These are phyloP conservation scores for Solanum pimpinellifolium DNA, from an alignment of 257 asterid species.

Conservation along the genomic window DNA sequence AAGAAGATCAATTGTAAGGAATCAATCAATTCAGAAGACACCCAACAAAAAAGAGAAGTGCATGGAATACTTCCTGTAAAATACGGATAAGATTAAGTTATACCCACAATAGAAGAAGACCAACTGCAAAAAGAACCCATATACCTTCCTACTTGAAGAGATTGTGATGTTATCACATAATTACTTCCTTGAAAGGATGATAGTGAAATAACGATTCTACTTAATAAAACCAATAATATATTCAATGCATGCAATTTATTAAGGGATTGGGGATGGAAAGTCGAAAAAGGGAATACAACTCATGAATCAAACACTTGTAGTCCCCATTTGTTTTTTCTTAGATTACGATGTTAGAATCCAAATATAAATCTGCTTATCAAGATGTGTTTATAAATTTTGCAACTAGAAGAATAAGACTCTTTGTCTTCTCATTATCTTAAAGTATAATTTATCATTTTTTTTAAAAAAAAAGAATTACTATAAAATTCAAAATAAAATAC, in stretches of 20 bases:
- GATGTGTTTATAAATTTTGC: neutral
- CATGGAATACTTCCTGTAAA: neutral
- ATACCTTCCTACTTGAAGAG: neutral
- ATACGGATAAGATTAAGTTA: neutral
- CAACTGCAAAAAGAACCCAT: neutral
- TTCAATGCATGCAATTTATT: neutral
- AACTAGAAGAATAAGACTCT: neutral
- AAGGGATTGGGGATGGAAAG: neutral
- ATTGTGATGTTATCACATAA: neutral
- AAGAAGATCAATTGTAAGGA: neutral
- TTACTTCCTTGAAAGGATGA: neutral
- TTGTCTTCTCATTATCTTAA: neutral
- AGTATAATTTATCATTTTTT: neutral
- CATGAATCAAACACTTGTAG: neutral
- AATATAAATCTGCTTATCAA: neutral
- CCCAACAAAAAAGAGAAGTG: neutral
- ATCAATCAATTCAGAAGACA: neutral
- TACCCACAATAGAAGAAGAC: neutral
- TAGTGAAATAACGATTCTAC: neutral
- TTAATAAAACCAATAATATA: neutral
- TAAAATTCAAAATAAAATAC: neutral
- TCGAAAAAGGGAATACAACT: neutral
- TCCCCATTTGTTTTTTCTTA: neutral
- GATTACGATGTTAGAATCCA: neutral
- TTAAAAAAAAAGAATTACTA: rapidly evolving